A percentile compares a stretch with the other conserved stretches of the same genome.
These are phyloP conservation scores for Emergomyces africanus DNA, from an alignment of 2,329 filamentous ascomycete species.

Conservation along the genomic window DNA sequence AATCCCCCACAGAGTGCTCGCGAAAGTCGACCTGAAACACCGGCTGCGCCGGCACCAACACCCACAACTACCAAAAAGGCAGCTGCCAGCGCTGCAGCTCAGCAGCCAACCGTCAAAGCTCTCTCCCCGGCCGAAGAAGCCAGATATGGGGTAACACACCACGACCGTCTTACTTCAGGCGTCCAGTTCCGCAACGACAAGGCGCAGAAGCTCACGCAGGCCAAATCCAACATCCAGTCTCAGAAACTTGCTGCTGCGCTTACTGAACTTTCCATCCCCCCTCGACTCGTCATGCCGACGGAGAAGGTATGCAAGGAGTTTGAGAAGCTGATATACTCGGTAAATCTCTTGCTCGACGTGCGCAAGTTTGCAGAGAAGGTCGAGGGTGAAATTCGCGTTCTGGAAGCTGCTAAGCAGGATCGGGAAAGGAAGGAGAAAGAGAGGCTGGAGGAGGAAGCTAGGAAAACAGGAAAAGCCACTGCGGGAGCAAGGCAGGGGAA, in stretches of 20 bases:
- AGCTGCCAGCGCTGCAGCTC: constrained; percentile 27
- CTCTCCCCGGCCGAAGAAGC: constrained; percentile 63
- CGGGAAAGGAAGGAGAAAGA: constrained; percentile 25
- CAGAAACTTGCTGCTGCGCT: constrained; percentile 36
- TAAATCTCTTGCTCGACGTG: constrained; percentile 35
- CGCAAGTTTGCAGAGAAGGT: constrained; percentile 37
- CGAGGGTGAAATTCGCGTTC: constrained; percentile 35
- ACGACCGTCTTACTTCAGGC: constrained; percentile 73
- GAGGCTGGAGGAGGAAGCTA: constrained; percentile 14
- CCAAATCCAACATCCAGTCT: constrained; percentile 38
- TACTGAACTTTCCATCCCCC: constrained; percentile 35
- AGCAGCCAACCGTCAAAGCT: constrained; percentile 49
- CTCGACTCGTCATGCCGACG: constrained; percentile 37
- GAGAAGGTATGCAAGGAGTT: constrained; percentile 38
- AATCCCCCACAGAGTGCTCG: constrained; percentile 23
- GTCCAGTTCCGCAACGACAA: constrained; percentile 71
- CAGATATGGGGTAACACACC: constrained; percentile 71
- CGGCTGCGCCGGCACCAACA: constrained; percentile 26
- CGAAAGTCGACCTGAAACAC: constrained; percentile 18
- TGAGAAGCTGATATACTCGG: constrained; percentile 34
- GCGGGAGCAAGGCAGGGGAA: constrained; percentile 24
- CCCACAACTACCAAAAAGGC: constrained; percentile 25
- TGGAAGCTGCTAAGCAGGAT: constrained; percentile 31
- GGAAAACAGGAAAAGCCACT: constrained; percentile 11
- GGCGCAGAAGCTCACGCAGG: constrained; percentile 36